These are phyloP conservation scores for Xylaria castorea DNA, from an alignment of 495 filamentous ascomycete species.

Conservation along the genomic window DNA sequence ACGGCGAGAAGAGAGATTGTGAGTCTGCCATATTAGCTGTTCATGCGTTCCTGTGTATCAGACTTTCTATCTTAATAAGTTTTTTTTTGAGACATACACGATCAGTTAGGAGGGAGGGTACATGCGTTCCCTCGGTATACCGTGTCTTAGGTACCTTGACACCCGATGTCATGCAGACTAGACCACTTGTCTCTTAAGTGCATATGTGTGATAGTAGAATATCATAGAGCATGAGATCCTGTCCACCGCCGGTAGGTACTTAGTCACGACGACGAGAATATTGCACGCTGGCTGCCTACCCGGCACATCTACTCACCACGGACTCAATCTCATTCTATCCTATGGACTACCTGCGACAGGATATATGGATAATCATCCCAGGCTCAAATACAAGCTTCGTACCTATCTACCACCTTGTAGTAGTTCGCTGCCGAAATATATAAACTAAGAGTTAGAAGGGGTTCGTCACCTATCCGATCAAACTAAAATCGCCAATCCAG, in stretches of 20 bases:
- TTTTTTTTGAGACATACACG: not conserved
- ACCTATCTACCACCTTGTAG: no score
- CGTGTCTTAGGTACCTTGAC: not conserved
- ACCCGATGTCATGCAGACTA: not conserved
- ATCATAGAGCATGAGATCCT: not conserved
- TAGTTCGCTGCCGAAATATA: no score
- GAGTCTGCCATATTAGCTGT: slow-evolving; percentile 14
- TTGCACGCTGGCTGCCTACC: no score
- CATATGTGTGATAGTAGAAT: slow-evolving; percentile 8
- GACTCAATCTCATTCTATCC: no score
- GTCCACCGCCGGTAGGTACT: no score
- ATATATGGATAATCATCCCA: no score
- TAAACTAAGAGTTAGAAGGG: no score
- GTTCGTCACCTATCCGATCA: no score
- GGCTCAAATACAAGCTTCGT: no score
- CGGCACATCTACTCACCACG: no score
- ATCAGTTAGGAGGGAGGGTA: not conserved
- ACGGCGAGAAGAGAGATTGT: slow-evolving; percentile 64
- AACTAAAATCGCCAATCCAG: not conserved
- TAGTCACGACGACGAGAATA: no score
- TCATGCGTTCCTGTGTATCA: not conserved
- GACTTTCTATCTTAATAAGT: not conserved
- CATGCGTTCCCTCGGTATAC: not conserved
- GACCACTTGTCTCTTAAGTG: not conserved
- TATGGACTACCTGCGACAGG: no score